Conservation (phyloP, 106 monocot genomes). For the Agapanthus africanus region DNA sequence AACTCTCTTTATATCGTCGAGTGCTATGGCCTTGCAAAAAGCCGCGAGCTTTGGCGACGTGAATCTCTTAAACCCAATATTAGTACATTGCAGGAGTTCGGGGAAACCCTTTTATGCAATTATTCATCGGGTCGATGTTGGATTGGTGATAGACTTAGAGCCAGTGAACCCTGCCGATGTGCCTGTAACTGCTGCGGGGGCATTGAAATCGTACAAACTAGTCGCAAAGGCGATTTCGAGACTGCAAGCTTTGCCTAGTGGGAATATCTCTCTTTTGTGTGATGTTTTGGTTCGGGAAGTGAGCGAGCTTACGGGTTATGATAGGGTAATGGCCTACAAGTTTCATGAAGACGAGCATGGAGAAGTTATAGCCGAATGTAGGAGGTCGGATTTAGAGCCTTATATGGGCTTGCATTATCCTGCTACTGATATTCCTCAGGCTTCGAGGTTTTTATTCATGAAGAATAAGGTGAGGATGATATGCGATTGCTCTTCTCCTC, state of each 20-base stretch:
- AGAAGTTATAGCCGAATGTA: conserved; percentile 75
- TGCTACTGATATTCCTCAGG: conserved; percentile 93
- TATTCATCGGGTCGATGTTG: conserved; percentile 58
- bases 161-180: conserved; percentile 79
- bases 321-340: conserved; percentile 88
- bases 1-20: conserved; percentile 44
- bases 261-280: conserved; percentile 65
- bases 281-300: conserved; percentile 73
- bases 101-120: conserved; percentile 92
- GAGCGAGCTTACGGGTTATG: conserved; percentile 75
- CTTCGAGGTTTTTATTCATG: conserved; percentile 90
- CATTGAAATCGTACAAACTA: conserved; percentile 76
- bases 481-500: conserved; percentile 60
- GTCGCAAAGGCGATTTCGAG: conserved; percentile 79
- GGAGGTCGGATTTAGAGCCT: conserved; percentile 58
- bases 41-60: conserved; percentile 61
- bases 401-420: conserved; percentile 92
- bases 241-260: conserved; percentile 74
- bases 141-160: conserved; percentile 78
- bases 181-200: conserved; percentile 63
- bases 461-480: conserved; percentile 95
- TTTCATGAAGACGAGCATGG: conserved; percentile 97
- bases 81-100: conserved; percentile 62
- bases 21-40: conserved; percentile 59
- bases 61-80: conserved; percentile 68